Evolutionary conservation across 768 basidiomycete species (phyloP).

Genomic region (Tylopilus vinaceipallidus): DNA sequence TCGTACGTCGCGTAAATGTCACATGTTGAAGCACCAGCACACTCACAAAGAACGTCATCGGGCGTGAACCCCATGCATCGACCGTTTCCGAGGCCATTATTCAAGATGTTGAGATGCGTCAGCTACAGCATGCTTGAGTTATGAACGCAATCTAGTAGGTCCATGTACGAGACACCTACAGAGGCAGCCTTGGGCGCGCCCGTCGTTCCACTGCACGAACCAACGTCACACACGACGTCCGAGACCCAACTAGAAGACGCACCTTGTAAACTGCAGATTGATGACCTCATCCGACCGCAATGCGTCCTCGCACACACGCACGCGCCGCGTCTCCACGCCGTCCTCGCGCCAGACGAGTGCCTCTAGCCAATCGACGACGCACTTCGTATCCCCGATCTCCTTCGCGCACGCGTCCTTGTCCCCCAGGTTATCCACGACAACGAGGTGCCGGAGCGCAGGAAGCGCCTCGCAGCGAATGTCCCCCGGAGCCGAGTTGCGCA

Average conservation of each 20-base stretch:
- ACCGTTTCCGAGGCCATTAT: conserved; percentile 71
- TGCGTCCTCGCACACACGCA: conserved; percentile 40
- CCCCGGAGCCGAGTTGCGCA: conserved; percentile 49
- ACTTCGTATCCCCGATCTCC: conserved; percentile 41
- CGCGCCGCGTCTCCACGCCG: conserved; percentile 38
- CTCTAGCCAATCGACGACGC: conserved; percentile 70
- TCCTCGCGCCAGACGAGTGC: conserved; percentile 67
- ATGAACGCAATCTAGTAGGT: background rate
- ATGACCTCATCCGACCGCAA: conserved; percentile 67
- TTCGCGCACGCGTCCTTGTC: conserved; percentile 39
- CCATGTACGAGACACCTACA: conserved; percentile 41
- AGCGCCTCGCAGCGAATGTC: conserved; percentile 56
- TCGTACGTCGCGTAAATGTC: conserved; percentile 2
- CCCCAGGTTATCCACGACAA: conserved; percentile 64
- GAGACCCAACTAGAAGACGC: conserved; percentile 4
- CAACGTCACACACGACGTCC: conserved; percentile 1
- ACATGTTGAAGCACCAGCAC: background rate
- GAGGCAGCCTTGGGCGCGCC: conserved; percentile 82
- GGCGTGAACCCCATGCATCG: conserved; percentile 67
- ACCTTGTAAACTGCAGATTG: conserved; percentile 88
- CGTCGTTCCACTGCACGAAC: conserved; percentile 63
- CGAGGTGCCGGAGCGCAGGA: conserved; percentile 59
- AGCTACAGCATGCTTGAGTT: conserved; percentile 40
- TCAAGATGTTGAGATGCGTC: conserved; percentile 76
- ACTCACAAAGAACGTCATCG: conserved; percentile 67